These are phyloP conservation scores for Trypanosoma lewisi DNA, from an alignment of 208 protist genomes.

Conservation along the genomic window DNA sequence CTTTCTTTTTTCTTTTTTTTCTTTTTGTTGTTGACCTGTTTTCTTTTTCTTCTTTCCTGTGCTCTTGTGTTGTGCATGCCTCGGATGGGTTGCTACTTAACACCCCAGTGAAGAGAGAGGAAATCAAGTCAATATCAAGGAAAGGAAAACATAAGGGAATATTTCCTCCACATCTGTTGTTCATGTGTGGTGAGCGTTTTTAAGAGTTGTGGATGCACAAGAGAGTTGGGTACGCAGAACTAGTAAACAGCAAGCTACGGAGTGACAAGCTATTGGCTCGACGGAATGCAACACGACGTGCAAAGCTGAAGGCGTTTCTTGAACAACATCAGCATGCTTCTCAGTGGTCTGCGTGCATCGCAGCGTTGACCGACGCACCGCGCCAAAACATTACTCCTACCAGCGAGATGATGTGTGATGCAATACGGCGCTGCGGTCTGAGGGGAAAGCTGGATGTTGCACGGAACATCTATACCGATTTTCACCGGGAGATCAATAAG, in stretches of 20 bases:
- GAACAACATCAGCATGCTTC: conserved; percentile 45
- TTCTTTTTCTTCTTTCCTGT: not conserved
- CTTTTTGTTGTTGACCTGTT: not conserved
- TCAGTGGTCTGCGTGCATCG: conserved; percentile 52
- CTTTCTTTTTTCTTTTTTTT: not conserved
- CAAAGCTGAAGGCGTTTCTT: conserved; percentile 50
- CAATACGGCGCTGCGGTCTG: conserved; percentile 49
- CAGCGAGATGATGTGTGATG: conserved; percentile 48
- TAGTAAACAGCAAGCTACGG: conserved; percentile 37
- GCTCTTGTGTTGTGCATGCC: not conserved
- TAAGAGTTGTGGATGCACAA: conserved; percentile 10
- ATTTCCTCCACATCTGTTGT: too few species aligned
- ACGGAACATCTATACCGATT: conserved; percentile 42
- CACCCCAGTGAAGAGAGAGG: not conserved
- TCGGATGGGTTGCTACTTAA: not conserved
- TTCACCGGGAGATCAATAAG: conserved; percentile 39
- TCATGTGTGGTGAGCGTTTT: conserved; percentile 5
- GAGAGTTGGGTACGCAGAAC: conserved; percentile 28
- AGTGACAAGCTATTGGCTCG: conserved; percentile 38
- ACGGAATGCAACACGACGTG: conserved; percentile 31
- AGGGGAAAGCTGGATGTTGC: conserved; percentile 39
- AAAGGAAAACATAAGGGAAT: too few species aligned
- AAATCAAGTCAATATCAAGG: too few species aligned
- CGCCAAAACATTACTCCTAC: conserved; percentile 43
- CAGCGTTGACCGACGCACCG: conserved; percentile 47